phyloP scores from a whole-genome alignment of 495 filamentous ascomycete genomes.

The Daldinia loculata region DNA sequence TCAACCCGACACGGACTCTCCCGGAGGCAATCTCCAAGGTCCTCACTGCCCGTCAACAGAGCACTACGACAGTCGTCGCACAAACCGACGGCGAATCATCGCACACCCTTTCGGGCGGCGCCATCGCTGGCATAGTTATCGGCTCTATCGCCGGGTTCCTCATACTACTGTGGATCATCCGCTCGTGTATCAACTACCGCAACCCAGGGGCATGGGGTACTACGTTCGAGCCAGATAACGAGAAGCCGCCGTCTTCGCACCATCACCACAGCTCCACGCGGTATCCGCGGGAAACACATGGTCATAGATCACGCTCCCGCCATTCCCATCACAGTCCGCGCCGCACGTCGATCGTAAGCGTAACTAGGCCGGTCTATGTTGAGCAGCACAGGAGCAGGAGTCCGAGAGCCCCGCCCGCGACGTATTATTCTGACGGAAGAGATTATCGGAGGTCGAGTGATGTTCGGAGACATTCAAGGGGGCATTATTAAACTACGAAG shows the following conservation, averaged over 20 bases:
- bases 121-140: constrained; percentile 68
- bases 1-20: constrained; percentile 36
- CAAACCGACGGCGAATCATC: constrained; percentile 40
- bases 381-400: constrained; percentile 33
- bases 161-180: constrained; percentile 62
- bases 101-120: constrained; percentile 60
- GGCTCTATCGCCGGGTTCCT: constrained; percentile 65
- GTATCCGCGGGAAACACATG: constrained; percentile 35
- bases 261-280: constrained; percentile 20
- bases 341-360: constrained; percentile 35
- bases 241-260: constrained; percentile 38
- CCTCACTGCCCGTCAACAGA: constrained; percentile 32
- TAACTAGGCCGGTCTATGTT: constrained; percentile 38
- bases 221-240: constrained; percentile 39
- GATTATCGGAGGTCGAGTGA: constrained; percentile 37
- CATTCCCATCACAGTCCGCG: constrained; percentile 39
- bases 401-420: constrained; percentile 37
- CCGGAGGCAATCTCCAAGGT: constrained; percentile 34
- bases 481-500: constrained; percentile 6
- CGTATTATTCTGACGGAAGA: constrained; percentile 37
- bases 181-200: constrained; percentile 51
- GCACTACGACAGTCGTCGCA: constrained; percentile 39
- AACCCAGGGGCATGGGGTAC: constrained; percentile 41
- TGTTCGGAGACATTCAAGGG: constrained; percentile 23
- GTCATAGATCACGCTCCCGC: constrained; percentile 38